Evolutionary conservation across 768 basidiomycete genomes (phyloP).

Genomic region (Heimioporus sp.): DNA sequence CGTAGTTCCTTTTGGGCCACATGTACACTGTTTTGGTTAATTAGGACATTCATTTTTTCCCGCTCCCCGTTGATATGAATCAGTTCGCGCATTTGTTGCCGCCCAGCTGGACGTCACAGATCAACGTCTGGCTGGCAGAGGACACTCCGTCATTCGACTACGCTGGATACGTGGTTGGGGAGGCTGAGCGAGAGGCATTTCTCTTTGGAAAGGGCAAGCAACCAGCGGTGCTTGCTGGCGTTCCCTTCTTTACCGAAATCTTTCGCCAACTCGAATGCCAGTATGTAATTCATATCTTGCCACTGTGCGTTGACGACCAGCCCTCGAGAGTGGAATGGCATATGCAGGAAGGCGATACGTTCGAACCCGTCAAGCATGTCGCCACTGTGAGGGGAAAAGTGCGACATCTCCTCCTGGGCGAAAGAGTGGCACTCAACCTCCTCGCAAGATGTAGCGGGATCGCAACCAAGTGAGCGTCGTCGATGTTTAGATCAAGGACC

Average conservation of each 20-base stretch:
- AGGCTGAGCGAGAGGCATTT: slow-evolving; percentile 80
- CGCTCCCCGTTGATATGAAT: slow-evolving; percentile 13
- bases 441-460: slow-evolving; percentile 96
- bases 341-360: slow-evolving; percentile 75
- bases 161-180: slow-evolving; percentile 94
- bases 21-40: neutral
- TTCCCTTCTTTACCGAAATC: slow-evolving; percentile 93
- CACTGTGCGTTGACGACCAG: neutral
- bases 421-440: slow-evolving; percentile 89
- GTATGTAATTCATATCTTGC: slow-evolving; percentile 48
- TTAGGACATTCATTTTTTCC: neutral
- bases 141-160: slow-evolving; percentile 97
- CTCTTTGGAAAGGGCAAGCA: slow-evolving; percentile 87
- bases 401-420: slow-evolving; percentile 83
- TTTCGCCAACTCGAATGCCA: slow-evolving; percentile 86
- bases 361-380: slow-evolving; percentile 79
- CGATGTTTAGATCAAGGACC: neutral
- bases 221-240: slow-evolving; percentile 82
- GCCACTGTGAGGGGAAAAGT: slow-evolving; percentile 92
- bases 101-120: slow-evolving; percentile 85
- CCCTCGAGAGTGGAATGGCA: slow-evolving; percentile 87
- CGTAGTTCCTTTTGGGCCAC: neutral
- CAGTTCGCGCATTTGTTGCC: slow-evolving; percentile 74
- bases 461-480: slow-evolving; percentile 74
- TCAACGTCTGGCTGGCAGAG: slow-evolving; percentile 83